phyloP scores from a whole-genome alignment of 148 eudicot genomes.

The Camellia japonica region DNA sequence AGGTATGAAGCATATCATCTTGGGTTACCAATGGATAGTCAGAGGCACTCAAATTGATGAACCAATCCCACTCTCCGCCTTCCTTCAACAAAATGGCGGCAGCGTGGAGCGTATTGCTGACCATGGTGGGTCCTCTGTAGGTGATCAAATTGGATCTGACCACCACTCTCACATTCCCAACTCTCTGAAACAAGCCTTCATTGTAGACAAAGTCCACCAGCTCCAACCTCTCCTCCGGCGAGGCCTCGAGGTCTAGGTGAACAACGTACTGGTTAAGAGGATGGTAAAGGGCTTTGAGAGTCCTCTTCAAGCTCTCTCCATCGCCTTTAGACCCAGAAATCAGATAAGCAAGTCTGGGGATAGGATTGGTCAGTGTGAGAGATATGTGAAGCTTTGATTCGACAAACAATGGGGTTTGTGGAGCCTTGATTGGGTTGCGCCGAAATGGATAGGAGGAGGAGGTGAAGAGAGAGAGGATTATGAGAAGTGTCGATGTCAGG shows the following conservation, averaged over 20 bases:
- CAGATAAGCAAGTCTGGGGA: slow-evolving; percentile 66
- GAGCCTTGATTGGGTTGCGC: slow-evolving; percentile 19
- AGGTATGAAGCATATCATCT: slow-evolving; percentile 58
- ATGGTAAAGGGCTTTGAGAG: slow-evolving; percentile 65
- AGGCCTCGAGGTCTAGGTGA: slow-evolving; percentile 71
- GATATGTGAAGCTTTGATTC: slow-evolving; percentile 53
- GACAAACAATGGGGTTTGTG: slow-evolving; percentile 43
- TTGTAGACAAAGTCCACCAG: slow-evolving; percentile 48
- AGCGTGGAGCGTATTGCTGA: slow-evolving; percentile 71
- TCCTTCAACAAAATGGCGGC: slow-evolving; percentile 66
- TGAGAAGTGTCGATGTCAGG: slow-evolving; percentile 26
- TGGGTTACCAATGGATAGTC: slow-evolving; percentile 85
- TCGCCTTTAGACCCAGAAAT: slow-evolving; percentile 77
- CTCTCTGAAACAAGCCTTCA: slow-evolving; percentile 40
- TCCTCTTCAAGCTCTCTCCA: slow-evolving; percentile 59
- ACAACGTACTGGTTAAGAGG: slow-evolving; percentile 65
- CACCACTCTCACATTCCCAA: slow-evolving; percentile 67
- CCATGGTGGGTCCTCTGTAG: slow-evolving; percentile 87
- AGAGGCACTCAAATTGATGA: slow-evolving; percentile 74
- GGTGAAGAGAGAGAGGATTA: slow-evolving; percentile 33
- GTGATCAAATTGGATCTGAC: slow-evolving; percentile 65
- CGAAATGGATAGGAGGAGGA: slow-evolving; percentile 39
- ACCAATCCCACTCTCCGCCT: slow-evolving; percentile 71
- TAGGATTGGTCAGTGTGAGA: slow-evolving; percentile 23
- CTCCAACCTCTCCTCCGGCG: slow-evolving; percentile 55